These are phyloP conservation scores for Lentinula sp. DNA, from an alignment of 768 basidiomycete species.

Conservation along the genomic window DNA sequence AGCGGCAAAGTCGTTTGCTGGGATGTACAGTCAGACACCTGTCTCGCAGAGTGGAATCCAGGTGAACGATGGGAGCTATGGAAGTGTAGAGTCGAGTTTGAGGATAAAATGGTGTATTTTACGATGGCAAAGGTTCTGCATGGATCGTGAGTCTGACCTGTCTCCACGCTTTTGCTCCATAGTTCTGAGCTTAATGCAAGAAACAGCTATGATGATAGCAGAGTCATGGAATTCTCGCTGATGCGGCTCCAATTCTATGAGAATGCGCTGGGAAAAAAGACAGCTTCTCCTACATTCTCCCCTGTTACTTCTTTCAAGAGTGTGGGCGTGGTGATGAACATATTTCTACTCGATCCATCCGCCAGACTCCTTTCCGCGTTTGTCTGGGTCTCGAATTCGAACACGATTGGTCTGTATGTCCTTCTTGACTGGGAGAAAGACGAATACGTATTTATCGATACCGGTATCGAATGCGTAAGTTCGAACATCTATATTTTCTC, in stretches of 20 bases:
- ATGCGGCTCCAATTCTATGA: conserved; percentile 63
- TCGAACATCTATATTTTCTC: background rate
- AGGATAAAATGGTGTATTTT: conserved; percentile 64
- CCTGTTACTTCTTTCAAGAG: conserved; percentile 60
- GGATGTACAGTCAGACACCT: conserved; percentile 59
- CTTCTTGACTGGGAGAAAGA: conserved; percentile 60
- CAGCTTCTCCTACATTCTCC: conserved; percentile 42
- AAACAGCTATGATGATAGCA: conserved; percentile 49
- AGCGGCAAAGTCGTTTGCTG: conserved; percentile 73
- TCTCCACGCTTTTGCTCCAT: background rate
- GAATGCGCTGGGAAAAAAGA: conserved; percentile 26
- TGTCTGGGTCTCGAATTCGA: conserved; percentile 54
- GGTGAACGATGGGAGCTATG: conserved; percentile 62
- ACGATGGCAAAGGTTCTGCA: conserved; percentile 65
- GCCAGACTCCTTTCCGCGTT: conserved; percentile 59
- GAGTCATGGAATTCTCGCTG: conserved; percentile 66
- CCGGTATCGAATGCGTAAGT: conserved; percentile 68
- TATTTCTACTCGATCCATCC: conserved; percentile 66
- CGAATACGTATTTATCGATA: conserved; percentile 70
- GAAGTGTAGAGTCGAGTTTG: conserved; percentile 77
- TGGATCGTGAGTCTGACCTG: background rate
- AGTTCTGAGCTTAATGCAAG: conserved; percentile 1
- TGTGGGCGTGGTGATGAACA: conserved; percentile 68
- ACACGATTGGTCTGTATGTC: conserved; percentile 56
- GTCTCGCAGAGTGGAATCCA: conserved; percentile 67